Base-by-base conservation (phyloP, 306 rosid species). In the Arachis hypogaea region DNA sequence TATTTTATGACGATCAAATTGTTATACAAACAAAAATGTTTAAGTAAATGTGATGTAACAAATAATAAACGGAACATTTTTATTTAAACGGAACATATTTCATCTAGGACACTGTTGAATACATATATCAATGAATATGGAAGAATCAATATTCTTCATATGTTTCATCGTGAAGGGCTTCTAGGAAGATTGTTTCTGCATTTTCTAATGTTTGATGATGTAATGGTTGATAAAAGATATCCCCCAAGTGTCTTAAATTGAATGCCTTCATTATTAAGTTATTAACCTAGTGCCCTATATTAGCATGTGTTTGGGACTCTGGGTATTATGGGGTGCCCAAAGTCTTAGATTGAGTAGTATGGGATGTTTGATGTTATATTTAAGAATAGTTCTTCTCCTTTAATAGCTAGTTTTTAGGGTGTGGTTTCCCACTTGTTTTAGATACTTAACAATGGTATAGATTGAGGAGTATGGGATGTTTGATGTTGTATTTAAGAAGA, bases 201-300 rank as follows among this genome's bases (percentile, higher is more conserved):
- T 30, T 63, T 50, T 22, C 38, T 76, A 16, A 49, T 68, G 59
- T n/a, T 22, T 22, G 28, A 22, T 65, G 72, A 9, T 51, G 54
- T 33, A 59, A 22, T 46, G 61, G 40, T 67, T 61, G 59, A 18
- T 29, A 12, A 5, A 67, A 45, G 54, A 51, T 38, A 58, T 43
- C 12, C 70, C 70, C 46, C 57, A 69, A 61, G n/a, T 28, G 52
- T 16, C 45, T 38, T 10, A 63, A 59, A 44, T 18, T 70, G 71
- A 54, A 58, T 65, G 10, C 46, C 59, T 67, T 43, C 12, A 6
- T 2, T 9, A 22, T 66, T 66, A 46, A 40, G 36, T 36, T 36
- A 42, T 52, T 63, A 41, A 41, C 14, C 1, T 6, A 2, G 54
- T 51, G 18, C 50, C 40, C 30, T 30, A 43, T 12, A 6, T 62